Evolutionary conservation across 2,329 filamentous ascomycete species (phyloP), one percentile per base, ranked within the genome.

Genomic region (Phialemoniopsis sp.): DNA sequence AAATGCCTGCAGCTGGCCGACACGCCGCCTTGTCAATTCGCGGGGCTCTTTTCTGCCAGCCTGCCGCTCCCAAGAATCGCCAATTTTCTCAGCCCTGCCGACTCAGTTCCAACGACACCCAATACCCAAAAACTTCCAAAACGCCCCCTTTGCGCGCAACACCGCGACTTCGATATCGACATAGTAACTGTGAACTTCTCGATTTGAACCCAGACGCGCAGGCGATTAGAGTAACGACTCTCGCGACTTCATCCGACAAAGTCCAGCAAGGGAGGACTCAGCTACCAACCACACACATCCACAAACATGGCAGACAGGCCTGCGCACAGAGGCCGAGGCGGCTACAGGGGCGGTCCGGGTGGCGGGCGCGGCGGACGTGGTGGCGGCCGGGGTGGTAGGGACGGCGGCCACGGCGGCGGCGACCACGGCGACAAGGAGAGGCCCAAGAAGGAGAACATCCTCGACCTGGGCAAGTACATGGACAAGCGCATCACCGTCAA

Each of bases 381-480:
- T 38, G 61, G 57, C 29, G 57, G 55, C n/a, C 65, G 66, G 37
- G 63, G 67, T 30, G 21, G 21, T 26, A 26, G 21, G 21, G 21
- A 26, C 21, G 63, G 68, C 46, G 66, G 69, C 38, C 59, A 67
- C 45, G 76, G 68, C 41, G 67, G 62, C 29, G 55, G 60, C 42
- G 64, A 56, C 39, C 60, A 57, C 30, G 57, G 55, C n/a, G 68
- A 42, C 36, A 41, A 80, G 81, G 87, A 94, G 66, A 80, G 84
- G 54, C 88, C 89, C 45, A 96, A 95, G 80, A 97, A 97, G 74
- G 93, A 98, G 67, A 97, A 96, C 63, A 98, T 98, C 55, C 79
- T 98, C 39, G 91, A 98, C 59, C 66, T 98, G 55, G 81, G 76
- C 59, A 95, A 95, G 70, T 98, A 97, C 66, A 89, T 95, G 85